A percentile compares a stretch with the other conserved stretches of the same genome.
Conservation (phyloP, 345 rosid genomes). For the Salix caprea region DNA sequence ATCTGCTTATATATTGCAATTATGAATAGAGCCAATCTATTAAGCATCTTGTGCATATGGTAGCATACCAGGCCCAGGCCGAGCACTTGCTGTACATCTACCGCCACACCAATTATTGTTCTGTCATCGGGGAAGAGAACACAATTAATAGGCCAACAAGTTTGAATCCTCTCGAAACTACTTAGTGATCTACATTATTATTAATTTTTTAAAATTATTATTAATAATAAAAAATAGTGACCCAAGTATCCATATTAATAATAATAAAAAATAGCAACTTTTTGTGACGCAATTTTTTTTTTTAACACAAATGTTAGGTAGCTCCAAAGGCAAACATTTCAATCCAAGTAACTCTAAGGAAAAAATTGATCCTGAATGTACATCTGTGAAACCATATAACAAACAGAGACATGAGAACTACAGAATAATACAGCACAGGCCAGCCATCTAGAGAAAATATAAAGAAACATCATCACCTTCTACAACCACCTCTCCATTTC, state of each 20-base stretch:
- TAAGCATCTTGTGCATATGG: background rate
- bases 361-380: background rate
- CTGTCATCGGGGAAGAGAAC: background rate
- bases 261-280: too few relatives aligned
- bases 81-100: background rate
- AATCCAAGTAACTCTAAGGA: background rate
- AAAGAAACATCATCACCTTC: slow-evolving; percentile 6
- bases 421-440: background rate
- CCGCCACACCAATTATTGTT: background rate
- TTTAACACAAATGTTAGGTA: background rate
- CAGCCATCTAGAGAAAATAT: slow-evolving; percentile 10
- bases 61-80: background rate
- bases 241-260: too few relatives aligned
- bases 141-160: background rate
- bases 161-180: too few relatives aligned
- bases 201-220: too few relatives aligned
- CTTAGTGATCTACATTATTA: too few relatives aligned
- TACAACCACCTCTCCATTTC: slow-evolving; percentile 8
- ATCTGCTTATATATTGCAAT: background rate
- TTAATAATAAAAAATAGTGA: too few relatives aligned
- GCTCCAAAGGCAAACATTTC: background rate
- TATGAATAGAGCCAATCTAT: background rate
- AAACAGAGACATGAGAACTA: background rate
- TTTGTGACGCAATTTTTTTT: too few relatives aligned
- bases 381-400: background rate